Conservation (phyloP, 768 basidiomycete species). For the Auricularia cornea region DNA sequence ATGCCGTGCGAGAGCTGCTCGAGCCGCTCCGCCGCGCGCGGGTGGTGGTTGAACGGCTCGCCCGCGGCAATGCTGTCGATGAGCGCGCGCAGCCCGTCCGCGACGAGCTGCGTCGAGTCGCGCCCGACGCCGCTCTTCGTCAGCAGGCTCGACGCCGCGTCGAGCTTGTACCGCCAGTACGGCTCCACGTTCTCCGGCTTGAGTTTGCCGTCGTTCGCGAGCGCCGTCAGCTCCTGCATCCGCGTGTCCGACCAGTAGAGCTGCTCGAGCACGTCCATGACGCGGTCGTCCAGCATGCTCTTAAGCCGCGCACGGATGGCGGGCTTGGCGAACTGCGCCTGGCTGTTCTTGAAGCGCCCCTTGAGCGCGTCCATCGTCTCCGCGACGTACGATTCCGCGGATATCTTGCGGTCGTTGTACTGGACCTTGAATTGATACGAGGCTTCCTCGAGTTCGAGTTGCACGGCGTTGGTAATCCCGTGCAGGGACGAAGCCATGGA, state of each 20-base stretch:
- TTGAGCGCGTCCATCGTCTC: constrained; percentile 95
- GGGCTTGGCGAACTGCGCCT: constrained; percentile 79
- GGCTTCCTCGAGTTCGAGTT: constrained; percentile 93
- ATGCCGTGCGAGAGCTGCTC: constrained; percentile 90
- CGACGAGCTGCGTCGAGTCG: constrained; percentile 88
- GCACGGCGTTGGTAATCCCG: constrained; percentile 93
- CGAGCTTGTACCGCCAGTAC: constrained; percentile 95
- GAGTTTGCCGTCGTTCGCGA: constrained; percentile 63
- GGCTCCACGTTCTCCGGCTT: constrained; percentile 72
- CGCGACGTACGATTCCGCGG: constrained; percentile 94
- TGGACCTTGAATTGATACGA: constrained; percentile 99
- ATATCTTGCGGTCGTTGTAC: constrained; percentile 91
- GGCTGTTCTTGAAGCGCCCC: constrained; percentile 78
- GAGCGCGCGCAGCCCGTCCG: constrained; percentile 81
- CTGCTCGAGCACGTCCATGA: constrained; percentile 95
- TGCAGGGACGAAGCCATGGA: constrained; percentile 96
- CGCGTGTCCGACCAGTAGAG: constrained; percentile 95
- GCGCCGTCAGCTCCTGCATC: constrained; percentile 58
- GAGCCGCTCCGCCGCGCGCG: constrained; percentile 79
- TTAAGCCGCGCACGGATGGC: constrained; percentile 84
- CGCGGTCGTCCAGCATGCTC: constrained; percentile 87
- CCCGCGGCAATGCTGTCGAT: constrained; percentile 83
- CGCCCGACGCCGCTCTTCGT: constrained; percentile 96
- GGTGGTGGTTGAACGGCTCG: constrained; percentile 91
- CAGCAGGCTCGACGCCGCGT: constrained; percentile 83